phyloP scores from a whole-genome alignment of 257 asterid species.

The Nicotiana obtusifolia region DNA sequence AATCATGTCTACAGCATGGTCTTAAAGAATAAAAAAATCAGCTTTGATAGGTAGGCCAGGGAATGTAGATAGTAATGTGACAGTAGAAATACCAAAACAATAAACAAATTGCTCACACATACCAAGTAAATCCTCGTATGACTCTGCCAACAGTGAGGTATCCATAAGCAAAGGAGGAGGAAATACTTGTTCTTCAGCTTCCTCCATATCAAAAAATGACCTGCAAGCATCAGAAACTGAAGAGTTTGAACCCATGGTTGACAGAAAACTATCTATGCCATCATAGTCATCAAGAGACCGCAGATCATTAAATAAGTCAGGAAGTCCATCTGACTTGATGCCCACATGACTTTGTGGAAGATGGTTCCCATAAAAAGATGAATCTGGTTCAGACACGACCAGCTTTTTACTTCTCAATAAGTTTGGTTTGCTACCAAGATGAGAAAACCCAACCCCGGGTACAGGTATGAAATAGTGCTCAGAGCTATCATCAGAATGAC shows the following conservation, averaged over 20 bases:
- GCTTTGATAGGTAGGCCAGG: neutral
- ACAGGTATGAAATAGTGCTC: slow-evolving; percentile 88
- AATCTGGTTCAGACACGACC: slow-evolving; percentile 51
- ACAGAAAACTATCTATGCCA: slow-evolving; percentile 43
- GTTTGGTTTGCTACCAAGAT: slow-evolving; percentile 36
- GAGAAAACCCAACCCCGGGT: slow-evolving; percentile 64
- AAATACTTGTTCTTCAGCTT: slow-evolving; percentile 76
- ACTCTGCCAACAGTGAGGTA: slow-evolving; percentile 58
- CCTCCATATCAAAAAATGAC: slow-evolving; percentile 76
- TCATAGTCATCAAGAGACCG: slow-evolving; percentile 74
- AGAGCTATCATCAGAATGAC: slow-evolving; percentile 77
- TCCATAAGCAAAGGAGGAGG: slow-evolving; percentile 96
- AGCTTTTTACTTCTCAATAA: slow-evolving; percentile 43
- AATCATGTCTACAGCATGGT: neutral
- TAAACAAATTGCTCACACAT: slow-evolving; percentile 6
- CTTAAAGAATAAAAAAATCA: neutral
- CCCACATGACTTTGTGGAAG: slow-evolving; percentile 39
- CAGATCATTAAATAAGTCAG: slow-evolving; percentile 53
- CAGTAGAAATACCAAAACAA: neutral
- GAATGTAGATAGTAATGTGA: neutral
- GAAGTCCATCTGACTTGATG: slow-evolving; percentile 51
- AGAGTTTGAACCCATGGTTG: slow-evolving; percentile 69
- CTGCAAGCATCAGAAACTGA: slow-evolving; percentile 67
- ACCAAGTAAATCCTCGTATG: slow-evolving; percentile 97
- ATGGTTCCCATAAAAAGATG: slow-evolving; percentile 46